Conservation (phyloP, 2,329 filamentous ascomycete genomes). For the Ceratocystis albifundus region DNA sequence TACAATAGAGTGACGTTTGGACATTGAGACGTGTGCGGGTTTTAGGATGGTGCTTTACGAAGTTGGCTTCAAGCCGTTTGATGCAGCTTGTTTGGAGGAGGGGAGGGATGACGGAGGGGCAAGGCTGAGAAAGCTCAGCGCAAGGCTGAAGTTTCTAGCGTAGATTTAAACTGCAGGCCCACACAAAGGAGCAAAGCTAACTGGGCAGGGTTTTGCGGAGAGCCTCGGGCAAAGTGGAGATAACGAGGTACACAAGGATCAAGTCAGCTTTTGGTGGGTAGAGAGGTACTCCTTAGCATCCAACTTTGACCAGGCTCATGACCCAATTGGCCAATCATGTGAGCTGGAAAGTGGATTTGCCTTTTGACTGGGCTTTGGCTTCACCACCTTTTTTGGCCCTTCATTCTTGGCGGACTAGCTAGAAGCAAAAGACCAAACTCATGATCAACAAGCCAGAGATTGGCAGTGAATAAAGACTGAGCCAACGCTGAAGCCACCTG, state of each 20-base stretch:
- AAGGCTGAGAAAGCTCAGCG: constrained; percentile 14
- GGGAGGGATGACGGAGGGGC: background rate
- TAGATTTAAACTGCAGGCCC: background rate
- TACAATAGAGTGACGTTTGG: constrained; percentile 46
- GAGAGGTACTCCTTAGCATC: constrained; percentile 21
- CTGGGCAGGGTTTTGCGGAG: constrained; percentile 17
- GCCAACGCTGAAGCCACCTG: background rate
- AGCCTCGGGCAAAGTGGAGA: constrained; percentile 18
- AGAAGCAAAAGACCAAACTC: background rate
- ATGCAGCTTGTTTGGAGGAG: background rate
- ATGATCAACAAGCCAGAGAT: background rate
- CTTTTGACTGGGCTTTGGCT: constrained; percentile 19
- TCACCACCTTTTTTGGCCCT: constrained; percentile 24
- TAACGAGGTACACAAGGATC: constrained; percentile 18
- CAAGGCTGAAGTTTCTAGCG: background rate
- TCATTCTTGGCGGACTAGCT: background rate
- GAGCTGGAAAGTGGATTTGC: constrained; percentile 22
- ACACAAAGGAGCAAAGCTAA: background rate
- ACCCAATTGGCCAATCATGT: constrained; percentile 36
- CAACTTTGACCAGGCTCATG: background rate
- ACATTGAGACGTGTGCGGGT: constrained; percentile 4
- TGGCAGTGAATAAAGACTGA: background rate
- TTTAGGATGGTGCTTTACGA: background rate
- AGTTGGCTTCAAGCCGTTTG: background rate
- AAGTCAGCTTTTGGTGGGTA: constrained; percentile 6